These are phyloP conservation scores for Metschnikowia baotianmanensis DNA, from an alignment of 805 yeast genomes.

Conservation along the genomic window DNA sequence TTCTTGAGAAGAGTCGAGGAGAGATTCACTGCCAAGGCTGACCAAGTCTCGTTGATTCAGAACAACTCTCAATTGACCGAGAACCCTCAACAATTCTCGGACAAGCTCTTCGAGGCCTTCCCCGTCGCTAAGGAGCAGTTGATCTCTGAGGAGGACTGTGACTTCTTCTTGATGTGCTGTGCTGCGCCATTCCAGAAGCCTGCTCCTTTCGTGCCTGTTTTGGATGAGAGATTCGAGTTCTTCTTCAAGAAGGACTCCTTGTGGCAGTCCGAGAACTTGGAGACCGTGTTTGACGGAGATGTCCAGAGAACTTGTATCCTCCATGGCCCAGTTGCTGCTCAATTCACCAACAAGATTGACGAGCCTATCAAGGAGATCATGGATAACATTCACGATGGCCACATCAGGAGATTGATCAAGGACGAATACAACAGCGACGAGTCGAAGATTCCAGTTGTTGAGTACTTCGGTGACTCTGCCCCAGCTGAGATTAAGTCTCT, in stretches of 20 bases:
- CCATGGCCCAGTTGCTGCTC: constrained; percentile 98
- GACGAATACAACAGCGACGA: constrained; percentile 72
- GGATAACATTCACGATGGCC: constrained; percentile 89
- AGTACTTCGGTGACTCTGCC: constrained; percentile 76
- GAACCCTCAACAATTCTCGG: constrained; percentile 58
- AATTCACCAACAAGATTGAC: constrained; percentile 78
- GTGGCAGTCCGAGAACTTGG: constrained; percentile 98
- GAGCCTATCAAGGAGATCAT: constrained; percentile 91
- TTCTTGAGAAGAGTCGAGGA: constrained; percentile 94
- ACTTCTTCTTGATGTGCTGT: constrained; percentile 82
- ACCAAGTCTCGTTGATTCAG: constrained; percentile 67
- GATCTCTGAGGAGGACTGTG: constrained; percentile 93
- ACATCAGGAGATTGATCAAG: constrained; percentile 63
- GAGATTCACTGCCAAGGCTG: constrained; percentile 67
- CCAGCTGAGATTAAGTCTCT: constrained; percentile 34
- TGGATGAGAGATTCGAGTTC: constrained; percentile 91
- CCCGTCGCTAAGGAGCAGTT: constrained; percentile 78
- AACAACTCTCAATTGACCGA: constrained; percentile 62
- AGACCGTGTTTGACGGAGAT: constrained; percentile 92
- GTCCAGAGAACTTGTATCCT: constrained; percentile 98
- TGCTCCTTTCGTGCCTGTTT: constrained; percentile 94
- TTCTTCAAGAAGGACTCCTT: constrained; percentile 98
- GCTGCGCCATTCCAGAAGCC: constrained; percentile 89
- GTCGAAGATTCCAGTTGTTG: constrained; percentile 78
- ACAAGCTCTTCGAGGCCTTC: constrained; percentile 61